These are phyloP conservation scores for Berberis thunbergii DNA, from an alignment of 164 flowering plant genomes.

Conservation along the genomic window DNA sequence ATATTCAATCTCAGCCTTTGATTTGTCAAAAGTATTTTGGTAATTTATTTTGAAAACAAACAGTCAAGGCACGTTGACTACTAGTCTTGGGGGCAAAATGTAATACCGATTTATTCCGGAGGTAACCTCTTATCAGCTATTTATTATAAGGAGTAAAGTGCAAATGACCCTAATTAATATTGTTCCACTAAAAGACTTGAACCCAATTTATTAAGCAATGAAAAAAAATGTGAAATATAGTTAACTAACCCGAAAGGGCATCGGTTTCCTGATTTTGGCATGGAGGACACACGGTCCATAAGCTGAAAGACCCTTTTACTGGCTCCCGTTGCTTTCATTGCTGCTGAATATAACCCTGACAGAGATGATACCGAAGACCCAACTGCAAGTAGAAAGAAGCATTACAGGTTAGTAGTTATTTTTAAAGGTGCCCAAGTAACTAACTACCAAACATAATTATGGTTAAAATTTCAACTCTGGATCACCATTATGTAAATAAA, in stretches of 20 bases:
- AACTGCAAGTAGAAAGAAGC: slow-evolving; percentile 41
- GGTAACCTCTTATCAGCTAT: too few species aligned
- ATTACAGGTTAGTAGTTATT: not conserved
- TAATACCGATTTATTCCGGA: too few species aligned
- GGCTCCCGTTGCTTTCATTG: slow-evolving; percentile 99
- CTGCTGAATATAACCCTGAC: slow-evolving; percentile 72
- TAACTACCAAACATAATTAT: not conserved
- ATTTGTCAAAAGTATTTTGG: too few species aligned
- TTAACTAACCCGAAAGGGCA: slow-evolving; percentile 72
- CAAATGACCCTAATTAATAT: too few species aligned
- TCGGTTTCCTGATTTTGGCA: slow-evolving; percentile 71
- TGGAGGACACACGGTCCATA: slow-evolving; percentile 73
- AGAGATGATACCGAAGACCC: slow-evolving; percentile 78
- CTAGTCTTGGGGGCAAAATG: too few species aligned
- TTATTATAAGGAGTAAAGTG: too few species aligned
- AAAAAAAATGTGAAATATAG: slow-evolving; percentile 1
- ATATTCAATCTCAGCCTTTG: too few species aligned
- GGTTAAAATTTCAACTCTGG: too few species aligned
- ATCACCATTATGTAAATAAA: too few species aligned
- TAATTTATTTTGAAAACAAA: too few species aligned
- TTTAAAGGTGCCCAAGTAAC: not conserved
- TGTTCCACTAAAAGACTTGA: too few species aligned
- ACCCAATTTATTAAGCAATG: not conserved
- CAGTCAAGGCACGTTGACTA: too few species aligned
- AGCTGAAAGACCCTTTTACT: slow-evolving; percentile 96